phyloP scores from a whole-genome alignment of 257 asterid species.

The Penstemon davidsonii region DNA sequence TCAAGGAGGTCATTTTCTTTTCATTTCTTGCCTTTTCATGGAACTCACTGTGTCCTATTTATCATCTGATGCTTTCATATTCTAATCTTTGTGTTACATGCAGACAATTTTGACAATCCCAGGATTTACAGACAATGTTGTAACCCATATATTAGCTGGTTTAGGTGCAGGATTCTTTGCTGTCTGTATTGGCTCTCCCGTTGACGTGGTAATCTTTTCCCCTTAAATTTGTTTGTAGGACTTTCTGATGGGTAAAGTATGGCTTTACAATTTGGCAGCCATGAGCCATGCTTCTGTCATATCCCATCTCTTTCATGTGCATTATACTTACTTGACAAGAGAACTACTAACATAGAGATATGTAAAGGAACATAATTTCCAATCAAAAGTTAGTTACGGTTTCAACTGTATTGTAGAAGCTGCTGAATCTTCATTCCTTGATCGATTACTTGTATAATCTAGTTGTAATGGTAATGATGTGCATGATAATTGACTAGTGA shows the following conservation, averaged over 20 bases:
- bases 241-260: slow-evolving; percentile 12
- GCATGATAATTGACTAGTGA: neutral
- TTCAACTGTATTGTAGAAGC: slow-evolving; percentile 16
- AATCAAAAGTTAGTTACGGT: slow-evolving; percentile 10
- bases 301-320: slow-evolving; percentile 13
- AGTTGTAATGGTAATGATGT: slow-evolving; percentile 18
- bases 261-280: slow-evolving; percentile 9
- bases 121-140: slow-evolving; percentile 73
- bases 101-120: slow-evolving; percentile 74
- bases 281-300: slow-evolving; percentile 11
- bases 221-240: slow-evolving; percentile 8
- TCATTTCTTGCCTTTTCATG: neutral
- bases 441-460: slow-evolving; percentile 21
- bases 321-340: slow-evolving; percentile 10
- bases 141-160: slow-evolving; percentile 88
- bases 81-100: slow-evolving; percentile 36
- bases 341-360: slow-evolving; percentile 12
- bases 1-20: slow-evolving; percentile 63
- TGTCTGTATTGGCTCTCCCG: slow-evolving; percentile 91
- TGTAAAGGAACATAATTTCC: slow-evolving; percentile 23
- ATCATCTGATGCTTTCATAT: slow-evolving; percentile 10
- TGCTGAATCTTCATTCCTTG: slow-evolving; percentile 16
- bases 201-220: slow-evolving; percentile 76
- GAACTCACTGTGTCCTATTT: slow-evolving; percentile 21
- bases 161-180: slow-evolving; percentile 97